Conservation (phyloP, 2,329 filamentous ascomycete species). For the Pezicula carpinea region DNA sequence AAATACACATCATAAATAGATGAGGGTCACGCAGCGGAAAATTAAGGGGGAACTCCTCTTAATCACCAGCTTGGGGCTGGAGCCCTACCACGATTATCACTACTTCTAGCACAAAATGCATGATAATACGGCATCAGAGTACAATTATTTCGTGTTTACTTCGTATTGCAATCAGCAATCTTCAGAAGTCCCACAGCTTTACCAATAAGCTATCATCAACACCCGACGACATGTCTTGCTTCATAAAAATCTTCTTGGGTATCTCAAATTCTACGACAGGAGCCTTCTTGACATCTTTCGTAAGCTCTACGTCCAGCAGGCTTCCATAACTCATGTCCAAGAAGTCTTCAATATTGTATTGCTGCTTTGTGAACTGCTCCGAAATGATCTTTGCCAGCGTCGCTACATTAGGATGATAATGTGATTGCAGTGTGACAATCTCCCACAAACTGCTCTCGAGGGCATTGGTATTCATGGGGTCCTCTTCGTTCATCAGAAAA, state of each 20-base stretch:
- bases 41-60: too few species aligned
- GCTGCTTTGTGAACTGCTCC: conserved; percentile 94
- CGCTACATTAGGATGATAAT: conserved; percentile 96
- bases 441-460: conserved; percentile 96
- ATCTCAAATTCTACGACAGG: conserved; percentile 94
- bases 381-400: conserved; percentile 90
- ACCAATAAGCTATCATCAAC: conserved; percentile 51
- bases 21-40: too few species aligned
- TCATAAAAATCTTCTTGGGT: conserved; percentile 43
- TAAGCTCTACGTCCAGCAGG: conserved; percentile 78
- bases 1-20: too few species aligned
- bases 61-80: too few species aligned
- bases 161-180: neutral
- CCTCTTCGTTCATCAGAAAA: conserved; percentile 68
- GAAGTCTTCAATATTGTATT: conserved; percentile 96
- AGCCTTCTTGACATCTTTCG: conserved; percentile 76
- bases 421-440: conserved; percentile 80
- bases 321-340: conserved; percentile 87
- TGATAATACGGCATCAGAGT: too few species aligned
- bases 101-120: too few species aligned
- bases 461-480: conserved; percentile 81
- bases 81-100: neutral
- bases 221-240: conserved; percentile 41
- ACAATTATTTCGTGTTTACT: too few species aligned
- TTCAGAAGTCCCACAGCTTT: conserved; percentile 55